phyloP scores from a whole-genome alignment of 306 rosid genomes.

The Lablab purpureus region DNA sequence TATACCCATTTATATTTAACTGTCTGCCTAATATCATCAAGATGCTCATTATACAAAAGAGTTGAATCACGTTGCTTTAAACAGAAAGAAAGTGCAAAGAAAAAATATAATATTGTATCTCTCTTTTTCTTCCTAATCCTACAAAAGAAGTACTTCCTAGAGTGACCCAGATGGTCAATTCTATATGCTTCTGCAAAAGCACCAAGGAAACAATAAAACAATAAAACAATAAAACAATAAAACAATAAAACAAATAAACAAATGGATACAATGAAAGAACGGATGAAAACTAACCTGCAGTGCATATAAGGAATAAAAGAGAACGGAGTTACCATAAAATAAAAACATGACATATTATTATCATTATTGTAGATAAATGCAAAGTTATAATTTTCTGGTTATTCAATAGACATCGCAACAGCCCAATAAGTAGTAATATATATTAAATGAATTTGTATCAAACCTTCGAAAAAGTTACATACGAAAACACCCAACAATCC shows the following conservation, averaged over 20 bases:
- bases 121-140: background rate
- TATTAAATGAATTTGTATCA: background rate
- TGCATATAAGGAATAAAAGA: background rate
- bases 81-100: background rate
- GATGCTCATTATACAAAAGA: background rate
- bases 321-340: background rate
- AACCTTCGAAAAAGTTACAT: background rate
- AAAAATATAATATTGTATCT: background rate
- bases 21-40: background rate
- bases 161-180: background rate
- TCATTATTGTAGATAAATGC: background rate
- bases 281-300: background rate
- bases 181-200: background rate
- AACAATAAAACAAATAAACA: background rate
- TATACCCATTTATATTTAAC: background rate
- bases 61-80: background rate
- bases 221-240: too few species aligned
- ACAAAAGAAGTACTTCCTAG: background rate
- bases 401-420: background rate
- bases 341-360: background rate
- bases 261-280: background rate
- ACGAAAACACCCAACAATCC: constrained; percentile 1
- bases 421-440: background rate
- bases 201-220: constrained; percentile 8
- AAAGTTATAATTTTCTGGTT: background rate